Percentiles rank a stretch among this genome's conserved stretches.
These are phyloP conservation scores for Rhodotorula taiwanensis DNA, from an alignment of 768 basidiomycete species.

Conservation along the genomic window DNA sequence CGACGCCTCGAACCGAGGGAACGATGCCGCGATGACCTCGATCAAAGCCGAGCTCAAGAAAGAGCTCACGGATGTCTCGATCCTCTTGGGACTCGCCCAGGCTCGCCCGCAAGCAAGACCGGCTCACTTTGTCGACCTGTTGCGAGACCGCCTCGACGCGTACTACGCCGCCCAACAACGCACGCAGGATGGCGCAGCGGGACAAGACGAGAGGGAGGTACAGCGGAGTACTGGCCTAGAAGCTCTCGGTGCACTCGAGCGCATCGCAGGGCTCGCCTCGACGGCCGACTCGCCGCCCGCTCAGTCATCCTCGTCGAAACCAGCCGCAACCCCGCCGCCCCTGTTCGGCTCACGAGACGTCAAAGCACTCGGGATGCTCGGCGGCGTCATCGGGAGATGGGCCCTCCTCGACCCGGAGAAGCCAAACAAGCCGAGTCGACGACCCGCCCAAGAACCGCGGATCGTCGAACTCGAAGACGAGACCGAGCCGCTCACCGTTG, in stretches of 20 bases:
- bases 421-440: not conserved
- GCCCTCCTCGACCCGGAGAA: not conserved
- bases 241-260: not conserved
- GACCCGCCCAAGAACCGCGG: not conserved
- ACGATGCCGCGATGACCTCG: too few relatives aligned
- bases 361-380: conserved; percentile 10
- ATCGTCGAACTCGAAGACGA: not conserved
- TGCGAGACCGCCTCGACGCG: conserved; percentile 1
- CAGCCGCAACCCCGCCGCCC: conserved; percentile 1
- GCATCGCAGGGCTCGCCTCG: not conserved
- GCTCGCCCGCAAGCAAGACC: not conserved
- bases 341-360: conserved; percentile 14
- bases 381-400: conserved; percentile 21
- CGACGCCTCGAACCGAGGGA: too few relatives aligned
- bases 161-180: not conserved
- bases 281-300: not conserved
- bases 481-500: not conserved
- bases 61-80: too few relatives aligned
- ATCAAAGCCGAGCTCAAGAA: too few relatives aligned
- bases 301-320: not conserved
- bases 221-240: not conserved
- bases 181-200: too few relatives aligned
- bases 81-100: not conserved
- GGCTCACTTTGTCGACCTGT: not conserved
- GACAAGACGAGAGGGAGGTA: not conserved